Base-by-base conservation (phyloP, 352 stramenopile species). In the Elongisporangium anandrum region DNA sequence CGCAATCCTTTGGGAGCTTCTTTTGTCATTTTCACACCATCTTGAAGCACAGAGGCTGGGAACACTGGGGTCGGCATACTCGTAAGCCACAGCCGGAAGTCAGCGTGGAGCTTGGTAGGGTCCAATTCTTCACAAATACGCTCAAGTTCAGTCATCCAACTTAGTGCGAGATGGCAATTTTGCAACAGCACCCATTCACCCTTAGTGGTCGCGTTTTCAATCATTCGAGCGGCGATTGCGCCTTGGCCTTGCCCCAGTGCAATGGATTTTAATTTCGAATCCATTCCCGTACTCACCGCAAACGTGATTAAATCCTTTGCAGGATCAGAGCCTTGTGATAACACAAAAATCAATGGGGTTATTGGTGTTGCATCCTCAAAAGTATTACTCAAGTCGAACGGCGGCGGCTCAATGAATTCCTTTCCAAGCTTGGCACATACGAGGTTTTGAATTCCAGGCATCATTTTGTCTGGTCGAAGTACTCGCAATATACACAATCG, bases 21-120 rank as follows among this genome's bases (percentile, higher is more conserved):
- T 58, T 98, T 98, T 2, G 95, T 98, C 90, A 99, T 98, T 67
- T 99, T 99, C 7, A 99, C 92, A 10, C 94, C 88, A 54, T 97
- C 95, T 67, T 99, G 95, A 8, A 99, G 81, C 20, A 99, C 92
- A 0, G 88, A 91, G 0, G 97, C 92, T 0, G 95, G 95, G 66
- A 96, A 96, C 51, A 64, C 81, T 54, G 70, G 90, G 39, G 75
- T 97, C 24, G 68, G 75, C 61, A 77, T 94, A 75, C 78, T 97
- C 19, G 95, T 98, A 24, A 98, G 76, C 95, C 95, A 98, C 21
- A 98, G 63, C 0, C 95, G 87, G 60, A 98, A 99, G 69, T 99
- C 95, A 7, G 89, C 77, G 59, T 95, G 93, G 0, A 89, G 71
- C 49, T 87, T 93, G 22, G 91, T 78, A 0, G 73, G 67, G 26